Base-by-base conservation (phyloP, 2,329 filamentous ascomycete species). In the Aspergillus alliaceus region DNA sequence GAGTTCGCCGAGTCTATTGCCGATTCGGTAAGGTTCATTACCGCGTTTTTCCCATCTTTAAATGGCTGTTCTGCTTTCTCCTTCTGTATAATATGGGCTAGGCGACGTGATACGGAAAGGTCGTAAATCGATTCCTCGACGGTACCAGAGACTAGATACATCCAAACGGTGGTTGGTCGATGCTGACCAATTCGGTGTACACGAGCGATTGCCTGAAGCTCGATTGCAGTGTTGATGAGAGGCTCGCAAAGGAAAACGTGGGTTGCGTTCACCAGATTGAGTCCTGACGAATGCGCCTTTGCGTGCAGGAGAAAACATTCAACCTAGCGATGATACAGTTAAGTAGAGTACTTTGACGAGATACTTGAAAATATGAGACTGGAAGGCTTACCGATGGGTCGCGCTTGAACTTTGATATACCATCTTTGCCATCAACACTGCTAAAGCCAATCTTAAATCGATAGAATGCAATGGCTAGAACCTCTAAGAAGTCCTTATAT, bases 221-320 rank as follows among this genome's bases (percentile, higher is more conserved):
- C 95, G 15, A 99, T 86, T 0, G 93, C 92, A 0, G 93, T 93
- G 69, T 98, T 96, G 65, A 98, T 86, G 3, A 98, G 80, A 2
- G 95, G 95, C 70, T 99, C 95, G 72, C 92, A 96, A 4, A 99
- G 83, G 69, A 98, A 96, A 1, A 98, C 92, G 69, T 98, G 92
- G 48, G 87, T 96, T 4, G 93, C 95, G 66, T 96, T 93, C 63
- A 96, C 89, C 0, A 99, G 83, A 60, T 96, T 98, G 29, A 99
- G 80, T 0, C 95, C 95, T 1, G 90, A 93, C 0, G 91, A 89
- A 70, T 96, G 91, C 0, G 91, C 90, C 63, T 92, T 90, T 6
- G 93, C 93, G 69, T 97, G 92, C 14, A 99, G 82, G 3, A 98
- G 81, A 65, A 99, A 93, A 65, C 90, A 93, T 71, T 97, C 91